Conservation (phyloP, 1,139 yeast genomes). For the Hansenula sp. region DNA sequence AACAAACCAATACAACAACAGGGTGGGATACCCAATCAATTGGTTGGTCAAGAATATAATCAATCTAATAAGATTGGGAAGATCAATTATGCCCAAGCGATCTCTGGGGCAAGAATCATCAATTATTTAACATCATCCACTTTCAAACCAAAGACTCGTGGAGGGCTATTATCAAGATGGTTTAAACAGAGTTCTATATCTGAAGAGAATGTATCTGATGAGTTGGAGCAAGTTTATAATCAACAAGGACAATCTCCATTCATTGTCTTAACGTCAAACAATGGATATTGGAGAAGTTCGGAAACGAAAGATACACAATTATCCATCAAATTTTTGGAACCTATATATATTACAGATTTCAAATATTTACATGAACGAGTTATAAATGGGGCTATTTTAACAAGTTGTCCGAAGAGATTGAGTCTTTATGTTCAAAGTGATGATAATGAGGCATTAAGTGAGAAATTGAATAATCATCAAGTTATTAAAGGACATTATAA, state of each 20-base stretch:
- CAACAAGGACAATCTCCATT: constrained; percentile 15
- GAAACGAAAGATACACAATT: constrained; percentile 22
- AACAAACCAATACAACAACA: neutral
- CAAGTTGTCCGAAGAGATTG: constrained; percentile 31
- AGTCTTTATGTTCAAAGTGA: constrained; percentile 26
- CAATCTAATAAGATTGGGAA: constrained; percentile 5
- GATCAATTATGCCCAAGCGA: constrained; percentile 16
- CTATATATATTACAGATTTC: constrained; percentile 29
- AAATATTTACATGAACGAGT: constrained; percentile 30
- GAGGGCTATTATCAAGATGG: constrained; percentile 1
- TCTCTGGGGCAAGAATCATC: constrained; percentile 22
- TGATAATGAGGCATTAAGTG: constrained; percentile 2
- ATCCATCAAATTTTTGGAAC: constrained; percentile 31
- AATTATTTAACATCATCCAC: constrained; percentile 20
- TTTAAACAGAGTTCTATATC: neutral
- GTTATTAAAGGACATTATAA: constrained; percentile 21
- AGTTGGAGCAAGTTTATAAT: neutral
- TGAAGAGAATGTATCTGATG: constrained; percentile 3
- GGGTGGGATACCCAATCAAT: neutral
- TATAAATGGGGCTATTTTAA: constrained; percentile 26
- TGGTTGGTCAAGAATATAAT: neutral
- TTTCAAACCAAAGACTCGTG: constrained; percentile 13
- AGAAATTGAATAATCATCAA: too few relatives aligned
- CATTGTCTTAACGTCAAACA: constrained; percentile 14
- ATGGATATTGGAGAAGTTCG: constrained; percentile 30